These are phyloP conservation scores for Obelidium mucronatum DNA, from an alignment of 192 early-diverging fungal genomes.

Conservation along the genomic window DNA sequence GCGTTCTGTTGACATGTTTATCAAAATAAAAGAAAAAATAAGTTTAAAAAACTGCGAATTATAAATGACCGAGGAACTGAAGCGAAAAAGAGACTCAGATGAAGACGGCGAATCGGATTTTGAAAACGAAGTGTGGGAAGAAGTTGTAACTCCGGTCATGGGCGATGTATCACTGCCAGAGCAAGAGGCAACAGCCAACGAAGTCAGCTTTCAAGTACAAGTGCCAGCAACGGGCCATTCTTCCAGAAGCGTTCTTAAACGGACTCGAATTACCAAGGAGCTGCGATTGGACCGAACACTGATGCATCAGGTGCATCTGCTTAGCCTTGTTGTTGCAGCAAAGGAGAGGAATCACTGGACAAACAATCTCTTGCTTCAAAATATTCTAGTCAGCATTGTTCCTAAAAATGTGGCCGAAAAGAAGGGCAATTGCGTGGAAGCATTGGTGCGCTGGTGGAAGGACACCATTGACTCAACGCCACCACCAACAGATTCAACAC, in stretches of 20 bases:
- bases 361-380: conserved; percentile 49
- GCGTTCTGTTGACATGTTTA: too few relatives aligned
- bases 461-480: too few relatives aligned
- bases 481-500: too few relatives aligned
- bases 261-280: conserved; percentile 1
- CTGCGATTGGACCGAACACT: conserved; percentile 59
- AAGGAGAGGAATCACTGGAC: conserved; percentile 68
- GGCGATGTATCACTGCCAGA: not conserved
- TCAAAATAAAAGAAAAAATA: too few relatives aligned
- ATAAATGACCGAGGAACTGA: too few relatives aligned
- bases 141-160: conserved; percentile 23
- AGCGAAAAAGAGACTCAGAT: not conserved
- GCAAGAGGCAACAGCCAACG: not conserved
- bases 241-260: not conserved
- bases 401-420: conserved; percentile 4
- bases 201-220: conserved; percentile 1
- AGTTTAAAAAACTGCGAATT: too few relatives aligned
- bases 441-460: too few relatives aligned
- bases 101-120: not conserved
- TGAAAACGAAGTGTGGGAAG: conserved; percentile 47
- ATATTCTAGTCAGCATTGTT: too few relatives aligned
- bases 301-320: conserved; percentile 69
- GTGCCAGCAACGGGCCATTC: conserved; percentile 44
- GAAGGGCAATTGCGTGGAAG: too few relatives aligned
- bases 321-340: conserved; percentile 61